Percentiles rank a stretch among this genome's conserved stretches.
These are phyloP conservation scores for Clarireedia homoeocarpa DNA, from an alignment of 2,329 filamentous ascomycete genomes.

Conservation along the genomic window DNA sequence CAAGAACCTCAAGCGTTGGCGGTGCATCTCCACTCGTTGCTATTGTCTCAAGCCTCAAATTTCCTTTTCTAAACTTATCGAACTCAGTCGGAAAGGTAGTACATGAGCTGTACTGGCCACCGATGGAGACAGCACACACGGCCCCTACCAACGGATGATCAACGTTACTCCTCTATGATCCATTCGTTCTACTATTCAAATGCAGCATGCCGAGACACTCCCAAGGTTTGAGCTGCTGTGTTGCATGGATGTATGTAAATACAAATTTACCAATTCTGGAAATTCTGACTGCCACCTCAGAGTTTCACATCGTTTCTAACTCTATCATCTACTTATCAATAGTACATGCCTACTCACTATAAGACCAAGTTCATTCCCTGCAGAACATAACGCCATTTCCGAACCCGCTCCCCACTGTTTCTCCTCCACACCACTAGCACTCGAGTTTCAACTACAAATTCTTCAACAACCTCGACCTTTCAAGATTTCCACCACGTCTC, in stretches of 20 bases:
- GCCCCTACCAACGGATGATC: conserved; percentile 26
- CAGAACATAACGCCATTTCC: conserved; percentile 28
- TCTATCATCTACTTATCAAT: conserved; percentile 9
- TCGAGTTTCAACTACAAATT: conserved; percentile 12
- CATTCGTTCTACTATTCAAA: conserved; percentile 22
- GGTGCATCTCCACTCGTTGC: conserved; percentile 25
- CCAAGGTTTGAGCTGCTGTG: conserved; percentile 25
- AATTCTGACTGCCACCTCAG: conserved; percentile 27
- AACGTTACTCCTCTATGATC: conserved; percentile 27
- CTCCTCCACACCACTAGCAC: conserved; percentile 20
- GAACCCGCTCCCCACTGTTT: conserved; percentile 23
- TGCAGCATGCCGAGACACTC: conserved; percentile 31
- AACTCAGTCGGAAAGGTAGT: conserved; percentile 23
- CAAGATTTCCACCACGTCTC: conserved; percentile 9
- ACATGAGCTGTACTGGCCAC: conserved; percentile 26
- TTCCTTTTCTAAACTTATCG: conserved; percentile 21
- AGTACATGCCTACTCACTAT: conserved; percentile 20
- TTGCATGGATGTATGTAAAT: conserved; percentile 28
- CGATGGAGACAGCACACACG: conserved; percentile 28
- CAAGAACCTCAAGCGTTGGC: conserved; percentile 25
- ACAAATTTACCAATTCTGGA: conserved; percentile 19
- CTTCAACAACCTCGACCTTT: conserved; percentile 5
- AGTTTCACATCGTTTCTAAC: conserved; percentile 17
- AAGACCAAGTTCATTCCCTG: conserved; percentile 27
- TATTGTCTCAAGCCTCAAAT: conserved; percentile 23